These are phyloP conservation scores for Wakefieldia striispora DNA, from an alignment of 768 basidiomycete species.

Conservation along the genomic window DNA sequence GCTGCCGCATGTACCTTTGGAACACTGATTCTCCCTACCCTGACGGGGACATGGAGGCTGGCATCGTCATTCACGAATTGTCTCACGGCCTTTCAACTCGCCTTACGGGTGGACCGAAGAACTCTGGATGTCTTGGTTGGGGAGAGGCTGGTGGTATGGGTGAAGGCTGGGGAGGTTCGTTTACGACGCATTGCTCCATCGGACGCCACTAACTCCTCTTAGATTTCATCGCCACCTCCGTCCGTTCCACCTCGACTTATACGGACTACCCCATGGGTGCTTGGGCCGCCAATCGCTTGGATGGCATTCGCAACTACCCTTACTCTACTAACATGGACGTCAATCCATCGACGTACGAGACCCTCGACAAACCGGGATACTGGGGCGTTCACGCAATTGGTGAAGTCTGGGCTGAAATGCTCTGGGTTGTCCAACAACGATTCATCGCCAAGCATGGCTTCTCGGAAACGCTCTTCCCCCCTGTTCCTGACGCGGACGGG, in stretches of 20 bases:
- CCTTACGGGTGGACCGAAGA: conserved; percentile 88
- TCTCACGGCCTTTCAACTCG: conserved; percentile 91
- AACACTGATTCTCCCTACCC: conserved; percentile 86
- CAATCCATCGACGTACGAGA: conserved; percentile 94
- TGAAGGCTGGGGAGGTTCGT: conserved; percentile 87
- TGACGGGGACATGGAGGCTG: conserved; percentile 94
- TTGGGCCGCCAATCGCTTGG: conserved; percentile 81
- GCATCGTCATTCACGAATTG: conserved; percentile 92
- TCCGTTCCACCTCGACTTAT: conserved; percentile 72
- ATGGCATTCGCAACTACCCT: conserved; percentile 83
- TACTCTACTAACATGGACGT: conserved; percentile 77
- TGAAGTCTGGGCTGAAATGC: conserved; percentile 93
- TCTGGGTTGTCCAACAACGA: conserved; percentile 74
- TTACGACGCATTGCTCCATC: background rate
- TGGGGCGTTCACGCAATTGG: conserved; percentile 93
- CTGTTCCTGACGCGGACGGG: conserved; percentile 60
- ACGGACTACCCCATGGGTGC: conserved; percentile 88
- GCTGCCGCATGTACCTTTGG: conserved; percentile 98
- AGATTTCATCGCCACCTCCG: conserved; percentile 86
- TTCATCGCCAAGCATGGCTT: conserved; percentile 84
- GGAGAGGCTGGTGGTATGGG: conserved; percentile 98
- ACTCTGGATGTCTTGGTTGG: conserved; percentile 93
- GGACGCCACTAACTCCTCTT: background rate
- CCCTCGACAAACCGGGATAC: conserved; percentile 89
- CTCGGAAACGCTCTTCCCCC: conserved; percentile 78